A percentile compares a stretch with the other conserved stretches of the same genome.
Evolutionary conservation across 2,329 filamentous ascomycete genomes (phyloP).

Genomic region (Drechmeria coniospora): DNA sequence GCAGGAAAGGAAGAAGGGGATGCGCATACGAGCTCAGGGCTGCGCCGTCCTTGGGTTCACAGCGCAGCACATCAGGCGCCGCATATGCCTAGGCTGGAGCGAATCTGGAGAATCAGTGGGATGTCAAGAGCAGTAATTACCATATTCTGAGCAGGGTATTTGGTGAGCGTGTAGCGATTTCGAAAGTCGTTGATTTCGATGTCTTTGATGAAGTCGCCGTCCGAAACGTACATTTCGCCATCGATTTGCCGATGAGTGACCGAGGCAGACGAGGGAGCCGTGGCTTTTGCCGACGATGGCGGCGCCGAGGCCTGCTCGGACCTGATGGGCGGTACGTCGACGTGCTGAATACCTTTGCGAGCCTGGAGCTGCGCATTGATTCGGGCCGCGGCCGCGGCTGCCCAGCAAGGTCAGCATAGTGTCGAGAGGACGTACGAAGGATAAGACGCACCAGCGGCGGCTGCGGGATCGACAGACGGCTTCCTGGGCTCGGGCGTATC

Average conservation of each 20-base stretch:
- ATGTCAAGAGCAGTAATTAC: slow-evolving; percentile 58
- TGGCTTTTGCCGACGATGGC: slow-evolving; percentile 18
- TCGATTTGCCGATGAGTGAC: slow-evolving; percentile 45
- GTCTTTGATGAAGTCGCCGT: slow-evolving; percentile 96
- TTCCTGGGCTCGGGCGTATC: slow-evolving; percentile 30
- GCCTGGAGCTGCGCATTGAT: slow-evolving; percentile 75
- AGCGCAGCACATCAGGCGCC: slow-evolving; percentile 24
- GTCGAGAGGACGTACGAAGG: slow-evolving; percentile 1
- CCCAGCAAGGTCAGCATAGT: slow-evolving; percentile 8
- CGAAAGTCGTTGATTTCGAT: slow-evolving; percentile 97
- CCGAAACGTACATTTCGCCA: slow-evolving; percentile 81
- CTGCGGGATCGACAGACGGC: slow-evolving; percentile 49
- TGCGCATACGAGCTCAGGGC: slow-evolving; percentile 46
- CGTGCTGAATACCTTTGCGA: slow-evolving; percentile 80
- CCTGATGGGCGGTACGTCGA: slow-evolving; percentile 71
- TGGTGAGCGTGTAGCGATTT: slow-evolving; percentile 93
- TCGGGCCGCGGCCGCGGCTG: slow-evolving; percentile 75
- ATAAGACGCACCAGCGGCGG: slow-evolving; percentile 58
- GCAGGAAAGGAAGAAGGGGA: slow-evolving; percentile 80
- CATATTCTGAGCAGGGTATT: slow-evolving; percentile 96
- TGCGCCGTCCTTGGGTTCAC: slow-evolving; percentile 55
- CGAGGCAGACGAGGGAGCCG: slow-evolving; percentile 15
- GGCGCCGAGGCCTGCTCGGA: slow-evolving; percentile 25
- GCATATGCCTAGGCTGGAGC: slow-evolving; percentile 18
- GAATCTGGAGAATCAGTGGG: slow-evolving; percentile 23